Evolutionary conservation across 208 protist genomes (phyloP), one percentile per base, ranked within the genome.

Genomic region (Wallacemonas sp.): DNA sequence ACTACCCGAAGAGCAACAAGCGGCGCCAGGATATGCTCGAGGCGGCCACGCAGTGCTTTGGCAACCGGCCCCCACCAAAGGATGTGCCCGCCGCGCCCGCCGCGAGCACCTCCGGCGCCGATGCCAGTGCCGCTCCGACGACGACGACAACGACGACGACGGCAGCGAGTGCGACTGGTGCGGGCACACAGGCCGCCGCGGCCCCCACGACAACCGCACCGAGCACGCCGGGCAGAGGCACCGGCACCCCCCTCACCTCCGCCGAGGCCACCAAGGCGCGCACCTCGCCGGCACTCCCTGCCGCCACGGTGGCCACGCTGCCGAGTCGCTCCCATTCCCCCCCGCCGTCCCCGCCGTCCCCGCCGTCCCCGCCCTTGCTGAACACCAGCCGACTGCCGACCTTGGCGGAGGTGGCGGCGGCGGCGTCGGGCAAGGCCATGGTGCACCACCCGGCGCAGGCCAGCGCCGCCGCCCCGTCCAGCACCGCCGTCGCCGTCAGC

Each of bases 21-120:
- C 81, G 78, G 59, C 82, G 89, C 16, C 78, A 86, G 61, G 90
- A 96, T n/a, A 91, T 91, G 90, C 74, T 94, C 22, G 90, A 92
- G 71, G 71, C 67, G 39, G 90, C 90, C 0, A 29, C 89, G 39
- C 79, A 77, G 0, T 92, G 91, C 73, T 96, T 93, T 57, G 89
- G 86, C 38, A 76, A 79, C 33, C 79, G 84, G 2, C 76, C 72
- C 23, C 52, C 74, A 23, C 77, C 82, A 26, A 87, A 89, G 39
- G 79, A 77, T 32, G 32, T 49, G 22, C 20, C 77, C 20, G 67
- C 66, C 0, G 61, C 77, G 4, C 46, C 67, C 28, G 59, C 81
- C 32, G 41, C 74, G n/a, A 63, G 49, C 31, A 65, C 71, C 31
- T 46, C 67, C 3, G 49, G 61, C 14, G 52, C 71, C 25, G 54